Evolutionary conservation across 495 filamentous ascomycete genomes (phyloP).

Genomic region (Talaromyces borbonicus): DNA sequence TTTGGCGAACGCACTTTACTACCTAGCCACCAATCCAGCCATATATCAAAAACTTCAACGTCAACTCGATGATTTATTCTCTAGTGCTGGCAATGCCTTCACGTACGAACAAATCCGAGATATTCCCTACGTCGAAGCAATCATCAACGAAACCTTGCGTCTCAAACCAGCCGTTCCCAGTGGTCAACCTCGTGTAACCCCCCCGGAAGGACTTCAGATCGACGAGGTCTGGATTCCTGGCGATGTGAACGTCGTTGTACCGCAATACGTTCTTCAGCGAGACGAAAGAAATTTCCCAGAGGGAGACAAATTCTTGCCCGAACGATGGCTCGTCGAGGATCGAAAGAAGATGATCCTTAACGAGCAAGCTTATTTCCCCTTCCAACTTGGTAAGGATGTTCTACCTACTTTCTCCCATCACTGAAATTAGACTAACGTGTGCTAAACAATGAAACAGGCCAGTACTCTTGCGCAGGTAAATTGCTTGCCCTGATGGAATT

Average conservation of each 20-base stretch:
- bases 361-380: conserved; percentile 41
- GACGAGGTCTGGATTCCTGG: conserved; percentile 21
- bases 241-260: conserved; percentile 18
- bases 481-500: conserved; percentile 39
- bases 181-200: conserved; percentile 24
- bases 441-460: conserved; percentile 19
- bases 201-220: conserved; percentile 16
- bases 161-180: conserved; percentile 37
- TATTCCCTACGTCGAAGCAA: conserved; percentile 32
- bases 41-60: background rate
- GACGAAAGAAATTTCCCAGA: conserved; percentile 26
- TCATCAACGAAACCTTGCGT: conserved; percentile 46
- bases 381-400: conserved; percentile 28
- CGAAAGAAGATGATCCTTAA: conserved; percentile 33
- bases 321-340: conserved; percentile 37
- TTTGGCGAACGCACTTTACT: background rate
- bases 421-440: background rate
- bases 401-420: background rate
- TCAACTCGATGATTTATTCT: background rate
- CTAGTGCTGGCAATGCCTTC: background rate
- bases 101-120: conserved; percentile 9
- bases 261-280: conserved; percentile 22
- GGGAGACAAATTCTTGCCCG: conserved; percentile 41
- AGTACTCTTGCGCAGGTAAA: conserved; percentile 41
- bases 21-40: background rate